Base-by-base conservation (phyloP, 2,329 filamentous ascomycete species). In the Septoria linicola region DNA sequence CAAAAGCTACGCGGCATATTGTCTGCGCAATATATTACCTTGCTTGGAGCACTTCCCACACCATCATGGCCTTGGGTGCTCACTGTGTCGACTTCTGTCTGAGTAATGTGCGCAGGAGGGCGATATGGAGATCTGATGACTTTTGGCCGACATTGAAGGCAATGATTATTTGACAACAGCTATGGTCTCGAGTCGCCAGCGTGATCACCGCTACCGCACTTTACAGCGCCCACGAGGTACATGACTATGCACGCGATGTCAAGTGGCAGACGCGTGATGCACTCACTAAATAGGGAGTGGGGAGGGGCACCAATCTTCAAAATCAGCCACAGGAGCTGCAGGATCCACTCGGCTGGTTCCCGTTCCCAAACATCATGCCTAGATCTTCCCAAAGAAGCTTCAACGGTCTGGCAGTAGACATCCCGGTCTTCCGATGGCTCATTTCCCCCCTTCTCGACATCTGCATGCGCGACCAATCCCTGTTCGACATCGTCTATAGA, bases 301-400 rank as follows among this genome's bases (percentile, higher is more conserved):
- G 25, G 31, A 19, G 14, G 42, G 10, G 14, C 19, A 11, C 20
- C 17, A 46, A 35, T 39, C 21, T 46, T 16, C 13, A 27, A 30
- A 16, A 21, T 10, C 31, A 20, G 21, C 43, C 43, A 46, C 43
- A 46, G 43, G 43, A 37, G 43, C 16, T 13, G 32, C 16, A 46
- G 43, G 43, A 46, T 46, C 43, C 43, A 46, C 43, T 46, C 43
- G 43, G 43, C 43, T 32, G n/a, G 30, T 19, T 37, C 20, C 43
- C 43, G 43, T 31, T 17, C 43, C 43, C 34, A n/a, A 31, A 46
- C 43, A 19, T 36, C 32, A 45, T 21, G 42, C 32, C 10, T 36
- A 17, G 20, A 45, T 10, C 13, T 20, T 8, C 7, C 31, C 6
- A 11, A 20, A 20, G 43, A 46, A 46, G 43, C 43, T 46, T 46